Evolutionary conservation across 345 rosid genomes (phyloP), one percentile per base, ranked within the genome.

Genomic region (Physaria fendleri): DNA sequence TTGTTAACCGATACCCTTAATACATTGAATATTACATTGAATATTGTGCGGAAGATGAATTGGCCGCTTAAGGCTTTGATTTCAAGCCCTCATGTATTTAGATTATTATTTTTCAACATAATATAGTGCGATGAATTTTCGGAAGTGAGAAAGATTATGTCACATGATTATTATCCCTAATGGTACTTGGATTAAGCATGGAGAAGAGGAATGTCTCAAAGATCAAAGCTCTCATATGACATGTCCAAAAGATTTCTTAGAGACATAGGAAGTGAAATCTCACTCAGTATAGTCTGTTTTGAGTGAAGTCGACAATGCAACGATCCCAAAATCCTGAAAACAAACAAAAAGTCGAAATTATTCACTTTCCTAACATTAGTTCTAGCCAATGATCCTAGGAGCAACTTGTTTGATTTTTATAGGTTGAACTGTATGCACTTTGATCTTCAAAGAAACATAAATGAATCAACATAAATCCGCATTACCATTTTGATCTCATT

Each of bases 21-120:
- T 42, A 25, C 2, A 2, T 64, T 41, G 27, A 25, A 0, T 64
- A 0, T 0, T 52, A 3, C 6, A 2, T 23, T 62, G 23, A 62
- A 62, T 57, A 9, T 78, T n/a, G 76, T 76, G 51, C 58, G 69
- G 60, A 11, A 69, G 37, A 69, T 75, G 73, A 66, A 69, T 15
- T 71, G 61, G 50, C 22, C 59, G 11, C n/a, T 76, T 9, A 18
- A 20, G 33, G 23, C 21, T 3, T 0, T 72, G 34, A 48, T 48
- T 18, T 16, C 9, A 1, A 1, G 2, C 20, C 79, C 82, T 3
- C 4, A 2, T 1, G 60, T 56, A 28, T 12, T 77, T 13, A 6
- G 3, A 11, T 47, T 6, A 4, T n/a, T n/a, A n/a, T n/a, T n/a
- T n/a, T n/a, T n/a, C n/a, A n/a, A n/a, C n/a, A n/a, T n/a, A n/a